Evolutionary conservation across 1,284 basidiomycete species (phyloP).

Genomic region (Malassezia sp.): DNA sequence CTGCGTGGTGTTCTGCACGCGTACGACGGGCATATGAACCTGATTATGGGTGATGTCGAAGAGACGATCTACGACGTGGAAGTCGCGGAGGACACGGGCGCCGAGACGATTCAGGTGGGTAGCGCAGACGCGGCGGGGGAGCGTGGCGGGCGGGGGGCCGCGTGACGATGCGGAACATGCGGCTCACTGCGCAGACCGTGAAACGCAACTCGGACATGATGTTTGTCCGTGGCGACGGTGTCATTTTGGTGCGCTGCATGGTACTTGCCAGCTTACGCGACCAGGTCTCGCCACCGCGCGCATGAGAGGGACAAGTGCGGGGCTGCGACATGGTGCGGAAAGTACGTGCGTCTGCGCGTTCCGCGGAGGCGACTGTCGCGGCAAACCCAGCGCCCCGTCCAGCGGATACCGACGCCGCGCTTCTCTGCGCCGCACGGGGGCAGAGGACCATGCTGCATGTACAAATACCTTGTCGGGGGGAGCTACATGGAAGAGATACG

Average conservation of each 20-base stretch:
- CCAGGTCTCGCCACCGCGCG: conserved; percentile 12
- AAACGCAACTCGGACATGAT: conserved; percentile 95
- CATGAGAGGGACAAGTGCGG: too few relatives aligned
- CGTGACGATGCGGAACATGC: too few relatives aligned
- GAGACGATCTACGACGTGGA: conserved; percentile 53
- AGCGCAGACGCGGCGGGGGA: too few relatives aligned
- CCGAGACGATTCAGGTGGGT: conserved; percentile 50
- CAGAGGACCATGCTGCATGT: too few relatives aligned
- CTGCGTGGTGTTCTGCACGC: conserved; percentile 82
- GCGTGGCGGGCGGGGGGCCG: background rate
- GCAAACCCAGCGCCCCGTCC: too few relatives aligned
- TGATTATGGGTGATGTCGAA: conserved; percentile 92
- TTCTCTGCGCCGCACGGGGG: too few relatives aligned
- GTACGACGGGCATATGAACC: conserved; percentile 99
- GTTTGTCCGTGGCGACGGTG: conserved; percentile 69
- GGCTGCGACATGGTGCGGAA: too few relatives aligned
- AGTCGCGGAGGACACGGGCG: conserved; percentile 48
- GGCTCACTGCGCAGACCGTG: conserved; percentile 59
- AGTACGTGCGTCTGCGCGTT: too few relatives aligned
- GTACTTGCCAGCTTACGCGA: background rate
- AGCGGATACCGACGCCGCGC: too few relatives aligned
- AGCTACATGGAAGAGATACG: too few relatives aligned
- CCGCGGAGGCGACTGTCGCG: too few relatives aligned
- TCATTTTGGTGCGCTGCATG: conserved; percentile 44
- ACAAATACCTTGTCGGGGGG: too few relatives aligned